Conservation (phyloP, 2,329 filamentous ascomycete species). For the Fonsecaea pugnacius region DNA sequence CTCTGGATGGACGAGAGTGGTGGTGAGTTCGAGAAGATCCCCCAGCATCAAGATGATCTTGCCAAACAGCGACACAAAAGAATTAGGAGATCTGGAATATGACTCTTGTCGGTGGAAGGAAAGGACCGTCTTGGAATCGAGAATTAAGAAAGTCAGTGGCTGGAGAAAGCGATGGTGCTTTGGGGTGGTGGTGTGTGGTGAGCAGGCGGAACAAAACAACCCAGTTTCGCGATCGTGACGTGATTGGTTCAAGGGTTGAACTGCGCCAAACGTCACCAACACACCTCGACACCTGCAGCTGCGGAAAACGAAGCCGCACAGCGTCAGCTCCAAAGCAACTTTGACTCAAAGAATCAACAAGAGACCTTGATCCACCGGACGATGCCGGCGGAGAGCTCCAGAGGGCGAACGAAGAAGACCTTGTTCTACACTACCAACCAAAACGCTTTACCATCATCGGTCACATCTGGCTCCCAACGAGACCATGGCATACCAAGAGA, state of each 20-base stretch:
- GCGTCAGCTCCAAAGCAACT: background rate
- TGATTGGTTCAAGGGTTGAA: slow-evolving; percentile 25
- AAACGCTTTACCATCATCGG: background rate
- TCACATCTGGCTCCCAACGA: background rate
- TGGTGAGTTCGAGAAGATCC: slow-evolving; percentile 33
- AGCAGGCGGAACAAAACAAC: slow-evolving; percentile 7
- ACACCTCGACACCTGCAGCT: background rate
- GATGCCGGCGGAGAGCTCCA: background rate
- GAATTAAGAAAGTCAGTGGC: slow-evolving; percentile 20
- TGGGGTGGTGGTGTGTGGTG: slow-evolving; percentile 4
- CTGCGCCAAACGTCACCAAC: slow-evolving; percentile 11
- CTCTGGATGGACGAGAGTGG: slow-evolving; percentile 27
- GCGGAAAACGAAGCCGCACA: background rate
- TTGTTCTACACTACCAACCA: background rate
- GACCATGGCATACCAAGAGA: background rate
- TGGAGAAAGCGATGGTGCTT: slow-evolving; percentile 6
- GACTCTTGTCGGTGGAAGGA: background rate
- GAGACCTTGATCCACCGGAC: background rate
- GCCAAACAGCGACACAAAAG: background rate
- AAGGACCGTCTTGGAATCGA: background rate
- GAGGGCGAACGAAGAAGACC: background rate
- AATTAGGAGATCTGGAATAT: background rate
- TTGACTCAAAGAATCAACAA: background rate
- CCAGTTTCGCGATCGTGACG: slow-evolving; percentile 30
- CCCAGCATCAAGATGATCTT: slow-evolving; percentile 28